These are phyloP conservation scores for Dendrobium nobile DNA, from an alignment of 106 monocot species.

Conservation along the genomic window DNA sequence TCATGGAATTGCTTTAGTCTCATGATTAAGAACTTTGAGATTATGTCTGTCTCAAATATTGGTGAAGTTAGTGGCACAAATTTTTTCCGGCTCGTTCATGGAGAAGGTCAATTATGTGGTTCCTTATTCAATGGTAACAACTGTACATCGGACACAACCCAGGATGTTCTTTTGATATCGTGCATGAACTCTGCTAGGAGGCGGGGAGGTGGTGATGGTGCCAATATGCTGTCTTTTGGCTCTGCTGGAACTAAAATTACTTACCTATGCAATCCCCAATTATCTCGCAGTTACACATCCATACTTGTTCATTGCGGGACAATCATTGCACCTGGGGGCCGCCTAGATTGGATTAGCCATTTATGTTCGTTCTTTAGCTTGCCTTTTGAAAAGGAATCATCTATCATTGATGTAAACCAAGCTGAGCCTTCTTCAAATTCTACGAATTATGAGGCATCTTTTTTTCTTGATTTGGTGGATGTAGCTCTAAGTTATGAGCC, in stretches of 20 bases:
- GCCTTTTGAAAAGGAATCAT: constrained; percentile 19
- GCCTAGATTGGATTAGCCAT: constrained; percentile 77
- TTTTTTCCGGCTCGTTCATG: constrained; percentile 71
- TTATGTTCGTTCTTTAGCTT: constrained; percentile 55
- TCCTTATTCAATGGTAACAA: constrained; percentile 27
- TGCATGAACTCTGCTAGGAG: constrained; percentile 48
- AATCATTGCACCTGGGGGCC: constrained; percentile 82
- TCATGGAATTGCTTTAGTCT: constrained; percentile 61
- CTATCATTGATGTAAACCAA: constrained; percentile 9
- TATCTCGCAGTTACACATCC: constrained; percentile 48
- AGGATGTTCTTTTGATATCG: constrained; percentile 64
- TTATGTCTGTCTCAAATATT: constrained; percentile 72
- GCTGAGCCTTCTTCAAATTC: constrained; percentile 15
- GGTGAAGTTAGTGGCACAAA: constrained; percentile 49
- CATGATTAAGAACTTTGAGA: constrained; percentile 57
- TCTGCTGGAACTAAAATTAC: constrained; percentile 56
- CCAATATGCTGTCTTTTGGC: constrained; percentile 66
- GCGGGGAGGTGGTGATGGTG: constrained; percentile 74
- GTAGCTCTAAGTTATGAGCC: constrained; percentile 88
- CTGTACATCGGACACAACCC: constrained; percentile 10
- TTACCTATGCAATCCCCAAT: constrained; percentile 44
- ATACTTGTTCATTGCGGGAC: constrained; percentile 62
- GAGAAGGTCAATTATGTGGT: constrained; percentile 81
- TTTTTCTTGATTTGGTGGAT: constrained; percentile 88
- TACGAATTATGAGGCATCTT: constrained; percentile 21